Conservation (phyloP, 768 basidiomycete genomes). For the Boletus patriciae region DNA sequence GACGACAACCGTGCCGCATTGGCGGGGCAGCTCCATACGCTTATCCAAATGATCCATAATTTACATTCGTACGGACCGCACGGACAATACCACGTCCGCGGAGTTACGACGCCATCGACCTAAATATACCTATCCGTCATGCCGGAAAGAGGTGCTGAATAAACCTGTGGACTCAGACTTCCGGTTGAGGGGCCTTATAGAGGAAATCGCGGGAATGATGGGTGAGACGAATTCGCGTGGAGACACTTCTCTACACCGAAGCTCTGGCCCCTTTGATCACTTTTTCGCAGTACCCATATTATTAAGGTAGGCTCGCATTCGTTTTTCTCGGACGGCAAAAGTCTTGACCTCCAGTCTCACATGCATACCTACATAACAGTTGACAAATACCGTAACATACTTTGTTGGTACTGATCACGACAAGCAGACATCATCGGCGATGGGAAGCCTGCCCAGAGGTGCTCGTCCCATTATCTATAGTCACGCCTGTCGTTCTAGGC, state of each 20-base stretch:
- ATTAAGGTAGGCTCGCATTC: neutral
- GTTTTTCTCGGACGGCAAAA: too few relatives aligned
- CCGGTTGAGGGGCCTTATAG: conserved; percentile 56
- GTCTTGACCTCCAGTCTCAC: neutral
- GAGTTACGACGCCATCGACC: conserved; percentile 39
- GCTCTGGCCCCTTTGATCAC: conserved; percentile 44
- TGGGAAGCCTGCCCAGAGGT: too few relatives aligned
- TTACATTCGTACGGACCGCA: conserved; percentile 18
- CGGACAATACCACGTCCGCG: conserved; percentile 18
- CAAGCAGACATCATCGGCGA: too few relatives aligned
- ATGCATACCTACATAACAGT: neutral
- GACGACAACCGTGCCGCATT: conserved; percentile 31
- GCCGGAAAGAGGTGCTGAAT: conserved; percentile 48
- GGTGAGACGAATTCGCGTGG: conserved; percentile 47
- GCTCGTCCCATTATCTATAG: too few relatives aligned
- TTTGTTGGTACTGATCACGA: too few relatives aligned
- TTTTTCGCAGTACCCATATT: conserved; percentile 39
- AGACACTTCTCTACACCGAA: neutral
- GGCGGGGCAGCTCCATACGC: conserved; percentile 13
- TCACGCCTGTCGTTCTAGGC: too few relatives aligned
- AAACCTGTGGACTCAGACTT: conserved; percentile 64
- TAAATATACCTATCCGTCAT: conserved; percentile 67
- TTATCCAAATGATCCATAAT: conserved; percentile 25
- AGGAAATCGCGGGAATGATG: conserved; percentile 46
- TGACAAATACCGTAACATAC: neutral